These are phyloP conservation scores for Huntiella savannae DNA, from an alignment of 2,329 filamentous ascomycete species.

Conservation along the genomic window DNA sequence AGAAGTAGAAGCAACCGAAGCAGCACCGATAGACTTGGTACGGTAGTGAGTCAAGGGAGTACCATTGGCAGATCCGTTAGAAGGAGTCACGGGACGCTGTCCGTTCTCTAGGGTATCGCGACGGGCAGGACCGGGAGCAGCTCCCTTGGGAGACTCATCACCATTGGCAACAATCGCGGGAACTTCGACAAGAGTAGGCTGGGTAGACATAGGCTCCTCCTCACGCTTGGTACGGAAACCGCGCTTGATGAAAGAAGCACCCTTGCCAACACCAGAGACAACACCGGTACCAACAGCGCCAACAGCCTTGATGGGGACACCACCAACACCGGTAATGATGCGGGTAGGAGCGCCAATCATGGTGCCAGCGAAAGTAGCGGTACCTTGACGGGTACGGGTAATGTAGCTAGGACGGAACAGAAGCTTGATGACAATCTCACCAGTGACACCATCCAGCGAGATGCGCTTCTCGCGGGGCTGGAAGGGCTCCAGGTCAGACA, in stretches of 20 bases:
- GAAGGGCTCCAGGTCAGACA: constrained; percentile 73
- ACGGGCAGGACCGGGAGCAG: constrained; percentile 14
- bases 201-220: constrained; percentile 27
- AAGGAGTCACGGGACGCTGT: constrained; percentile 9
- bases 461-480: constrained; percentile 55
- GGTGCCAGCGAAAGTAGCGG: constrained; percentile 79
- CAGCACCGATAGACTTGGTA: constrained; percentile 40
- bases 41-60: constrained; percentile 24
- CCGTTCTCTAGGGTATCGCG: constrained; percentile 16
- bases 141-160: constrained; percentile 12
- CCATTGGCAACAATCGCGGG: constrained; percentile 19
- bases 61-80: constrained; percentile 16
- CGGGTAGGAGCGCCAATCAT: constrained; percentile 69
- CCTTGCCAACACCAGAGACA: constrained; percentile 46
- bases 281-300: constrained; percentile 48
- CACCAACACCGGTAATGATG: constrained; percentile 63
- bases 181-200: constrained; percentile 23
- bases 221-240: constrained; percentile 60
- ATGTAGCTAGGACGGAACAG: constrained; percentile 90
- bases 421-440: constrained; percentile 61
- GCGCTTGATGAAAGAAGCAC: constrained; percentile 75
- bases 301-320: constrained; percentile 84
- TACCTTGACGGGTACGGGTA: constrained; percentile 67
- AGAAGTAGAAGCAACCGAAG: constrained; percentile 47
- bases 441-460: constrained; percentile 73